phyloP scores from a whole-genome alignment of 257 asterid species.

The Nicotiana undulata region DNA sequence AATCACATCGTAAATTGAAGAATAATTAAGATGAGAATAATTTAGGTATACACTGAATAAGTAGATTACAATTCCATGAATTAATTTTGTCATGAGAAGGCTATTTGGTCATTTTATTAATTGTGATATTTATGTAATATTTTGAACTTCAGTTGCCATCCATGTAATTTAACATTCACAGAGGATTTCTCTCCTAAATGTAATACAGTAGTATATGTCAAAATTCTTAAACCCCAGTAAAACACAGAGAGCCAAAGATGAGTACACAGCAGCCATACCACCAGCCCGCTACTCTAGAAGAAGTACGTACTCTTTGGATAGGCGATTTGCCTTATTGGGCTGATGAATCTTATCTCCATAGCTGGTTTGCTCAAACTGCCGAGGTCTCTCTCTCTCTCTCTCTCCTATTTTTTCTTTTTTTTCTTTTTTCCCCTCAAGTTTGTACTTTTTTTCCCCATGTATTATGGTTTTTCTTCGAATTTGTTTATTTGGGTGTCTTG shows the following conservation, averaged over 20 bases:
- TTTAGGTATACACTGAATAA: no score
- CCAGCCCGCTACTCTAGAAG: conserved; percentile 90
- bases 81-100: no score
- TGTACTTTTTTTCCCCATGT: not conserved
- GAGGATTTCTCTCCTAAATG: no score
- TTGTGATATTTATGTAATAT: no score
- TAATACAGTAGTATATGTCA: not conserved
- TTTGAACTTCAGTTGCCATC: no score
- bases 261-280: conserved; percentile 61
- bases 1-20: no score
- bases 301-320: conserved; percentile 98
- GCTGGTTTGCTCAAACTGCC: conserved; percentile 82
- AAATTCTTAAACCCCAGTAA: conserved; percentile 8
- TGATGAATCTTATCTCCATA: conserved; percentile 80
- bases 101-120: no score
- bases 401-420: not conserved
- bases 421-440: not conserved
- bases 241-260: not conserved
- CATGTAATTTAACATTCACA: no score
- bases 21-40: no score
- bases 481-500: not conserved
- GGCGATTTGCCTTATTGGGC: conserved; percentile 99
- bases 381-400: conserved; percentile 37
- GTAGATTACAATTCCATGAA: no score
- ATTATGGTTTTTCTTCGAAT: not conserved